Evolutionary conservation across 176 grass and related monocot species (phyloP).

Genomic region (Alopecurus myosuroides): DNA sequence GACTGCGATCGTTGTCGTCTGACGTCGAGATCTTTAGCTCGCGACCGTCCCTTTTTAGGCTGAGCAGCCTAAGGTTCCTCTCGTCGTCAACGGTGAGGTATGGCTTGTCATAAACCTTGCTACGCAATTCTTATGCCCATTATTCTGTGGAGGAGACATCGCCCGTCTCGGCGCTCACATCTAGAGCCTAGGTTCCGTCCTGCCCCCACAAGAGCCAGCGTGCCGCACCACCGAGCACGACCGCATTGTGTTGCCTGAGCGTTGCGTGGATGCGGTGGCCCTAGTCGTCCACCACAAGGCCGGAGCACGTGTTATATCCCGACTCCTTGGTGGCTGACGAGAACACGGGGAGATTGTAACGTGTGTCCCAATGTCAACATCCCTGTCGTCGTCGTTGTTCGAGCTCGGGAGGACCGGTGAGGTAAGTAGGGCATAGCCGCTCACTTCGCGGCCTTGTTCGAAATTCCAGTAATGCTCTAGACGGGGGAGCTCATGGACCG

Average conservation of each 20-base stretch:
- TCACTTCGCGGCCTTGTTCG: background rate
- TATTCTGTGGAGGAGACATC: too few relatives aligned
- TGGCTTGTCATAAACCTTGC: background rate
- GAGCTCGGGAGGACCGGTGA: background rate
- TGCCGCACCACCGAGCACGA: too few relatives aligned
- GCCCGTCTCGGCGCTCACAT: too few relatives aligned
- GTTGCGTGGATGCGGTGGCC: too few relatives aligned
- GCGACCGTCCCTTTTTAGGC: background rate
- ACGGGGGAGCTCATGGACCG: background rate
- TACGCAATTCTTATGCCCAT: background rate
- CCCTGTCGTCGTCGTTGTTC: background rate
- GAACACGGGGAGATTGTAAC: background rate
- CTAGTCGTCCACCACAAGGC: too few relatives aligned
- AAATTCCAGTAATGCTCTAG: background rate
- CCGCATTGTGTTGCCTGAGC: too few relatives aligned
- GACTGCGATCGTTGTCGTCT: too few relatives aligned
- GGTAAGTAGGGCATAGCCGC: background rate
- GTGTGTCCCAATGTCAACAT: too few relatives aligned
- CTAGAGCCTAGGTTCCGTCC: too few relatives aligned
- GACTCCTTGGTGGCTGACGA: too few relatives aligned
- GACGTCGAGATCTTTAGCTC: background rate
- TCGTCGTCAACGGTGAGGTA: background rate
- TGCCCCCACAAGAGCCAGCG: too few relatives aligned
- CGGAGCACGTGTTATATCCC: too few relatives aligned
- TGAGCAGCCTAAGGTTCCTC: background rate